phyloP scores from a whole-genome alignment of 306 rosid species.

The Quercus mongolica region DNA sequence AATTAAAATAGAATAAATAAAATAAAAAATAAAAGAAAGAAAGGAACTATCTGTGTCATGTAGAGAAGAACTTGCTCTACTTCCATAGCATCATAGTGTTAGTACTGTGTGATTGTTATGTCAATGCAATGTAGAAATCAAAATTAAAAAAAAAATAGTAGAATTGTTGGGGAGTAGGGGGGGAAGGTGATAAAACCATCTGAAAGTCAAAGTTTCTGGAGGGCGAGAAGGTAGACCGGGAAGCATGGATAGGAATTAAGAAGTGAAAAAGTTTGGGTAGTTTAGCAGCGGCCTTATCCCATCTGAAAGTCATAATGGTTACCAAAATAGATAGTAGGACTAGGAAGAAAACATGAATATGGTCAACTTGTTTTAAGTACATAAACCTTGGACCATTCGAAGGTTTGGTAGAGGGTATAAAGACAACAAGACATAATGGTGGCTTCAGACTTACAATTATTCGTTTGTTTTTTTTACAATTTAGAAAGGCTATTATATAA shows the following conservation, averaged over 20 bases:
- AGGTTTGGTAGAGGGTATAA: neutral
- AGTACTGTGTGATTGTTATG: neutral
- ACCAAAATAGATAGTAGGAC: neutral
- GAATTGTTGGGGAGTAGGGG: no score
- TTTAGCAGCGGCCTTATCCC: constrained; percentile 6
- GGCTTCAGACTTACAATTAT: neutral
- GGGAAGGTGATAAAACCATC: neutral
- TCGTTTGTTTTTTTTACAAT: neutral
- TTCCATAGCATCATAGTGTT: neutral
- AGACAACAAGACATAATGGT: neutral
- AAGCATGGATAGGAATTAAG: neutral
- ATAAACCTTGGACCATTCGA: neutral
- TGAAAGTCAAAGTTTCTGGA: neutral
- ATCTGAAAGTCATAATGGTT: constrained; percentile 2
- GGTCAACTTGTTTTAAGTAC: neutral
- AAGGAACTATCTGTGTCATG: no score
- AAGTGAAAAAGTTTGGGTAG: neutral
- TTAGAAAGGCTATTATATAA: neutral
- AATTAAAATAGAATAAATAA: no score
- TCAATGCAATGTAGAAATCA: neutral
- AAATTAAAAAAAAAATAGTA: no score
- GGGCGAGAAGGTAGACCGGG: neutral
- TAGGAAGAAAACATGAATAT: no score
- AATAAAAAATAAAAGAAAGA: no score
- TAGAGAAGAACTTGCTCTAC: neutral